These are phyloP conservation scores for Thermothielavioides terrestris DNA, from an alignment of 495 filamentous ascomycete species.

Conservation along the genomic window DNA sequence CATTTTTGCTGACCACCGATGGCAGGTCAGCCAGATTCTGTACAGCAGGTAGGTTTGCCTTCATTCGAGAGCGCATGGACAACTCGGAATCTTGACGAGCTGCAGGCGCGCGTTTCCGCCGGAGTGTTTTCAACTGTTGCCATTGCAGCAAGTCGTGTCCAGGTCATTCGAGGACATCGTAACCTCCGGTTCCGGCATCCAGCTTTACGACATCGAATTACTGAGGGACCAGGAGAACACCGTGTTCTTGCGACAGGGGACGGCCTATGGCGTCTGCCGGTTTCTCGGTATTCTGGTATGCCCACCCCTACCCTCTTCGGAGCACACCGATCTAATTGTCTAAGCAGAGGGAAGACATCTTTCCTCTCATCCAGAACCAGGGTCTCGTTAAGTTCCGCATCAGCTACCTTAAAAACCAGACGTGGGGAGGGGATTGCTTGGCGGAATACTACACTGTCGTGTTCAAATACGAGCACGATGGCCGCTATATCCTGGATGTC, in stretches of 20 bases:
- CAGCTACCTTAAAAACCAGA: constrained; percentile 4
- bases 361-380: constrained; percentile 17
- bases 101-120: constrained; percentile 16
- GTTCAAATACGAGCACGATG: constrained; percentile 11
- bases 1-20: not conserved
- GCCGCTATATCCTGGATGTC: constrained; percentile 13
- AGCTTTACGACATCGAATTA: constrained; percentile 2
- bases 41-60: constrained; percentile 14
- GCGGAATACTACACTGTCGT: constrained; percentile 18
- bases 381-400: constrained; percentile 17
- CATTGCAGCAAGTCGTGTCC: constrained; percentile 1
- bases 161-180: constrained; percentile 15
- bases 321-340: not conserved
- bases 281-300: constrained; percentile 20
- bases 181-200: constrained; percentile 1
- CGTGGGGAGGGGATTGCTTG: constrained; percentile 3
- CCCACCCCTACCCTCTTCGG: not conserved
- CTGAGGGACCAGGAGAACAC: constrained; percentile 8
- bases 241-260: constrained; percentile 11
- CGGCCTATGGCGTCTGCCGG: constrained; percentile 3
- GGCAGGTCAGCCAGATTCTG: constrained; percentile 20
- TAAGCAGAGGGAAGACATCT: constrained; percentile 15
- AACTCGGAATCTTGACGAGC: not conserved
- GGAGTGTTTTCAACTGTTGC: constrained; percentile 14
- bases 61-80: not conserved